Percentiles rank a stretch among this genome's conserved stretches.
phyloP scores from a whole-genome alignment of 352 stramenopile genomes.

The Globisporangium lucens region DNA sequence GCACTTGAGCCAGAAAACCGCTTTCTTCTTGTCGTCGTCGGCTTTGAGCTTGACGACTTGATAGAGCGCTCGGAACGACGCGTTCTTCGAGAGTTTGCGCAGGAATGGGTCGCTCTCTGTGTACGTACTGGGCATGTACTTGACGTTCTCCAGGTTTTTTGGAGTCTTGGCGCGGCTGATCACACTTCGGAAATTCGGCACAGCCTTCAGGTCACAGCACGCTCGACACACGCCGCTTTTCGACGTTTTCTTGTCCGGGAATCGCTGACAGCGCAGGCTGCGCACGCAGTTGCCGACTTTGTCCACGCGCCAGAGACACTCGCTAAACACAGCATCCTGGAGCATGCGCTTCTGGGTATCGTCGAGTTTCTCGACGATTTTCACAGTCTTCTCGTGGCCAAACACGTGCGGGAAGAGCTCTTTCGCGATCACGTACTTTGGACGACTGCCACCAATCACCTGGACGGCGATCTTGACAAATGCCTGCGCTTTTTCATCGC shows the following conservation, averaged over 20 bases:
- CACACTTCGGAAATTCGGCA: constrained; percentile 76
- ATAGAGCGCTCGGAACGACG: constrained; percentile 62
- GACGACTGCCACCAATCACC: constrained; percentile 68
- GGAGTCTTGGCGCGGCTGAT: constrained; percentile 65
- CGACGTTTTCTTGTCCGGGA: constrained; percentile 28
- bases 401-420: constrained; percentile 72
- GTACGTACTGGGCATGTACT: constrained; percentile 73
- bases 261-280: constrained; percentile 62
- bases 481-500: constrained; percentile 54
- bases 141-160: constrained; percentile 78
- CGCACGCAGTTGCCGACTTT: constrained; percentile 69
- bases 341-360: constrained; percentile 52
- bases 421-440: constrained; percentile 77
- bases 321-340: constrained; percentile 70
- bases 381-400: constrained; percentile 47
- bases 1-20: constrained; percentile 67
- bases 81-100: constrained; percentile 77
- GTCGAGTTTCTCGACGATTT: constrained; percentile 58
- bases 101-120: constrained; percentile 77
- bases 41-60: constrained; percentile 46
- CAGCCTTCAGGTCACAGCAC: constrained; percentile 58
- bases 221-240: constrained; percentile 54
- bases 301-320: constrained; percentile 80
- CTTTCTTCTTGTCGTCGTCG: constrained; percentile 33
- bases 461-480: constrained; percentile 69